A percentile compares a stretch with the other conserved stretches of the same genome.
phyloP scores from a whole-genome alignment of 441 rosid genomes.

The Corymbia calophylla region DNA sequence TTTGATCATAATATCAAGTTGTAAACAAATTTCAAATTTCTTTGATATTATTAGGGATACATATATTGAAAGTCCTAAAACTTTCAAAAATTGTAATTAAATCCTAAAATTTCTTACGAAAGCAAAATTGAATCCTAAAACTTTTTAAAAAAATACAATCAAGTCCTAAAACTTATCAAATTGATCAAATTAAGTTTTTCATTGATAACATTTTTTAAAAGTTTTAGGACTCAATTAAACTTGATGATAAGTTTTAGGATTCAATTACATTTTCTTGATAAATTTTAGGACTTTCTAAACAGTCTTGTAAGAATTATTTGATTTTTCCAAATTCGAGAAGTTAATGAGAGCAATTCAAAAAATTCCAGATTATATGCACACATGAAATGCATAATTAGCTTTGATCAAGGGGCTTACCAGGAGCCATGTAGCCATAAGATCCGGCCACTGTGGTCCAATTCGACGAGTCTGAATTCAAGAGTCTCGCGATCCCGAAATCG shows the following conservation, averaged over 20 bases:
- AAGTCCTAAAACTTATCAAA: too few species aligned
- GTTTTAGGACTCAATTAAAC: too few species aligned
- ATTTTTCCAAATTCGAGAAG: background rate
- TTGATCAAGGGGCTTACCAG: conserved; percentile 21
- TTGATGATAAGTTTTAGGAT: too few species aligned
- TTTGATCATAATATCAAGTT: background rate
- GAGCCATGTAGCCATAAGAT: conserved; percentile 66
- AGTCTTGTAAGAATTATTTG: background rate
- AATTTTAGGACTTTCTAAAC: background rate
- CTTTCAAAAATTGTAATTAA: too few species aligned
- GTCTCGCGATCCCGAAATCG: conserved; percentile 57
- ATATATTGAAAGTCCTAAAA: background rate
- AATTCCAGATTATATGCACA: background rate
- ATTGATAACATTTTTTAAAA: too few species aligned
- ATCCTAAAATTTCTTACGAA: too few species aligned
- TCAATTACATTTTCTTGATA: background rate
- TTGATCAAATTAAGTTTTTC: too few species aligned
- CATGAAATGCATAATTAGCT: background rate
- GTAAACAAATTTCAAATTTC: background rate
- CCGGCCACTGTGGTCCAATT: conserved; percentile 47
- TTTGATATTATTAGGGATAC: background rate
- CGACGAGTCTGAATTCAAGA: conserved; percentile 32
- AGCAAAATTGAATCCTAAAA: too few species aligned
- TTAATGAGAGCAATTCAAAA: too few species aligned
- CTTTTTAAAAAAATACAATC: too few species aligned